Conservation (phyloP, 2,329 filamentous ascomycete genomes). For the Cryphonectria parasitica region DNA sequence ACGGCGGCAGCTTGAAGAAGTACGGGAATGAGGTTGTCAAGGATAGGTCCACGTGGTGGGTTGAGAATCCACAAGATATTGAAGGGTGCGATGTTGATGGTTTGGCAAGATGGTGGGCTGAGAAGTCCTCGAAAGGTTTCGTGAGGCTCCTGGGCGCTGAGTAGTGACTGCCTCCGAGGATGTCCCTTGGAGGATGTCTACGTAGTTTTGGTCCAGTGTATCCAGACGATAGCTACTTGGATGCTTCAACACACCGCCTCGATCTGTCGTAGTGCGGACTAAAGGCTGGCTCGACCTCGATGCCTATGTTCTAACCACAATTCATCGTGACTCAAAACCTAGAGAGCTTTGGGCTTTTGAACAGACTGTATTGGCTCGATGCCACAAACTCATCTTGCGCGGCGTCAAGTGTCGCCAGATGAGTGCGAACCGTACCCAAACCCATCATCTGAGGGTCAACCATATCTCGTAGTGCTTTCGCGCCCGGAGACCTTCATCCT, state of each 20-base stretch:
- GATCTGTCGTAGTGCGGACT: not conserved
- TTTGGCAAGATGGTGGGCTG: conserved; percentile 50
- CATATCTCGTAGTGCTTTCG: not conserved
- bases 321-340: no score
- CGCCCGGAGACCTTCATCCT: not conserved
- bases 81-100: conserved; percentile 54
- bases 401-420: not conserved
- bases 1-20: conserved; percentile 50
- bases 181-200: not conserved
- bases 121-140: not conserved
- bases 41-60: conserved; percentile 51
- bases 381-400: not conserved
- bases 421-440: not conserved
- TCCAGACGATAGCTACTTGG: not conserved
- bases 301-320: not conserved
- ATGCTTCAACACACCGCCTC: no score
- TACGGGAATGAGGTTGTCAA: conserved; percentile 43
- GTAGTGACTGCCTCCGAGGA: not conserved
- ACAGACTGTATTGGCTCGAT: not conserved
- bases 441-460: not conserved
- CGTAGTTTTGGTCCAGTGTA: not conserved
- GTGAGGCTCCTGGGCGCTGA: not conserved
- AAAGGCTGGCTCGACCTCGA: not conserved
- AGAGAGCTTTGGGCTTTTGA: not conserved
- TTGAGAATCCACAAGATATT: conserved; percentile 50